These are phyloP conservation scores for Cucurbita moschata DNA, from an alignment of 306 rosid species.

Conservation along the genomic window DNA sequence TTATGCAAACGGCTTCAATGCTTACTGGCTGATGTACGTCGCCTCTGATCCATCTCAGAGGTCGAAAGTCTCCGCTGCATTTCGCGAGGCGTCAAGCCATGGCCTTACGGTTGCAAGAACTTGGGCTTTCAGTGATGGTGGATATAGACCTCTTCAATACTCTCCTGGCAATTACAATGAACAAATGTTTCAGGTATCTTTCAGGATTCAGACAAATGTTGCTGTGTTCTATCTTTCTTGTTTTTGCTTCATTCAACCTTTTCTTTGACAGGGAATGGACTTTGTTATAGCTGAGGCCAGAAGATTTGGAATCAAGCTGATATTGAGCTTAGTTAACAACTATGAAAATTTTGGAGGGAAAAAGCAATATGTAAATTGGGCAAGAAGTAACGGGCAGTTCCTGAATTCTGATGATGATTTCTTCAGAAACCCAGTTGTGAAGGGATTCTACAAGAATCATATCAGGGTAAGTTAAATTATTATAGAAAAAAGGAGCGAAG, in stretches of 20 bases:
- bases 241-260: not conserved
- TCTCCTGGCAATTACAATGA: slow-evolving; percentile 85
- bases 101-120: slow-evolving; percentile 86
- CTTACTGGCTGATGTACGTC: slow-evolving; percentile 77
- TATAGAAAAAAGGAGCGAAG: not conserved
- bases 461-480: slow-evolving; percentile 31
- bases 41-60: slow-evolving; percentile 85
- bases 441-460: slow-evolving; percentile 72
- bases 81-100: slow-evolving; percentile 51
- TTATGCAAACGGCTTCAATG: slow-evolving; percentile 90
- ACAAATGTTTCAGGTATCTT: slow-evolving; percentile 55
- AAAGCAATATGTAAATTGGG: slow-evolving; percentile 95
- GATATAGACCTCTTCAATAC: slow-evolving; percentile 63
- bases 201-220: not conserved
- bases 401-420: slow-evolving; percentile 80
- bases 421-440: slow-evolving; percentile 56
- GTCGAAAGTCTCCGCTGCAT: slow-evolving; percentile 49
- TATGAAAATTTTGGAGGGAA: slow-evolving; percentile 84
- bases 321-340: slow-evolving; percentile 82
- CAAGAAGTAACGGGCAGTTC: slow-evolving; percentile 61
- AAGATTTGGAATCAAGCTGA: slow-evolving; percentile 66
- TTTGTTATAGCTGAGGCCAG: slow-evolving; percentile 76
- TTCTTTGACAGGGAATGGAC: slow-evolving; percentile 59
- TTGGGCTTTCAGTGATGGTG: slow-evolving; percentile 96
- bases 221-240: not conserved